Evolutionary conservation across 1,139 yeast species (phyloP), one percentile per base, ranked within the genome.

Genomic region (Citeromyces siamensis): DNA sequence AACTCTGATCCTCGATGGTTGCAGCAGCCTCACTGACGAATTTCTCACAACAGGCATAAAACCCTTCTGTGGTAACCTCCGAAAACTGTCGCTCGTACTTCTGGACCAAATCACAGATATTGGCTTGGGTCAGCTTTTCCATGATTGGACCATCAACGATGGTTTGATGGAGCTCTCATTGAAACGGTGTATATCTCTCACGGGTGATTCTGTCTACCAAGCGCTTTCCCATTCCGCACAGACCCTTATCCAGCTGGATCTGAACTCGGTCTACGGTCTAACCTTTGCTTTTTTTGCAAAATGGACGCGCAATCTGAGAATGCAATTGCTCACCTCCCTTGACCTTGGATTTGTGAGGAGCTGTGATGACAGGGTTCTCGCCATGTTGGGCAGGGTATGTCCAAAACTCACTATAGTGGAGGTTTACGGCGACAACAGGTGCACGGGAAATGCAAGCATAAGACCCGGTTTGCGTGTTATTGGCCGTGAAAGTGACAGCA

Each of bases 261-360:
- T 90, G 41, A 86, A 88, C 53, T 83, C 95, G 0, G 50, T 84
- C 19, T 67, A 74, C 42, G 59, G 61, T n/a, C 48, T 88, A 2
- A 62, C 84, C 0, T 60, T 63, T 16, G 60, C 13, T 60, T 75
- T 36, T 58, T 75, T 59, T 40, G 60, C 58, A 42, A 52, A 49
- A n/a, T 51, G 62, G 37, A 60, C 64, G 6, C 43, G 58, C 44
- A 47, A 41, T 51, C 51, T 51, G 54, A 50, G 56, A 12, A 60
- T 77, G 39, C 83, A 83, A 0, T 62, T 74, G 29, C 57, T 86
- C 37, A 72, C 84, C 0, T 66, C 72, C 19, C 50, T 81, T 20
- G 90, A 86, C 52, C 49, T 74, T 10, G 90, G 95, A 1, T 86
- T 86, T 58, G 84, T 84, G 2, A 62, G 93, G 36, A 62, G 75